A percentile compares a stretch with the other conserved stretches of the same genome.
phyloP scores from a whole-genome alignment of 2,329 filamentous ascomycete species.

The Blumeriella jaapii region DNA sequence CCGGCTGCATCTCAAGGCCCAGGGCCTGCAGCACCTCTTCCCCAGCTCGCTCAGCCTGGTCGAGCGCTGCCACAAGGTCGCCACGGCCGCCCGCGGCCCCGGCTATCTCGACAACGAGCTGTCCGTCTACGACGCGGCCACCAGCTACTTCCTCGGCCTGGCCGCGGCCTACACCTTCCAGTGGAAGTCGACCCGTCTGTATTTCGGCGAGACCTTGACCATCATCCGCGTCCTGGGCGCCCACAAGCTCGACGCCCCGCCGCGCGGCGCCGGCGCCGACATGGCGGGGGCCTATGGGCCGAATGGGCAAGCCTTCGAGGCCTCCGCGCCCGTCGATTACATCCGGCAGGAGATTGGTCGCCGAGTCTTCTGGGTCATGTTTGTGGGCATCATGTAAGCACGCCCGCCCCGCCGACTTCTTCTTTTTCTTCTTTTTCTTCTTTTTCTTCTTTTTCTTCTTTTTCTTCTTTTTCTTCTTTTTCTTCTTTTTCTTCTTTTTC shows the following conservation, averaged over 20 bases:
- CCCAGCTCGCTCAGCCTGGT: constrained; percentile 59
- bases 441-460: too few species aligned
- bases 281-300: constrained; percentile 18
- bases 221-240: constrained; percentile 58
- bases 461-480: too few species aligned
- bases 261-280: constrained; percentile 25
- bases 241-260: constrained; percentile 38
- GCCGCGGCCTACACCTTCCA: constrained; percentile 57
- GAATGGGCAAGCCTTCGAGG: constrained; percentile 9
- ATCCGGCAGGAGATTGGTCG: constrained; percentile 64
- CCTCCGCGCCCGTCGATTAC: constrained; percentile 39
- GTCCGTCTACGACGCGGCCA: constrained; percentile 52
- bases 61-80: constrained; percentile 58
- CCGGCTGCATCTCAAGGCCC: constrained; percentile 55
- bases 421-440: constrained; percentile 16
- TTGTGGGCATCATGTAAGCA: constrained; percentile 56
- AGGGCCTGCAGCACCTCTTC: constrained; percentile 52
- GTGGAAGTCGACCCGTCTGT: constrained; percentile 55
- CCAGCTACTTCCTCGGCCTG: constrained; percentile 65
- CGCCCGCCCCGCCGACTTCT: not conserved
- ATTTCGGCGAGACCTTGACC: constrained; percentile 60
- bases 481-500: too few species aligned
- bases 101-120: constrained; percentile 43
- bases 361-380: constrained; percentile 75
- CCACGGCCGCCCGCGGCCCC: constrained; percentile 53